These are phyloP conservation scores for Kazachstania viticola DNA, from an alignment of 805 yeast species.

Conservation along the genomic window DNA sequence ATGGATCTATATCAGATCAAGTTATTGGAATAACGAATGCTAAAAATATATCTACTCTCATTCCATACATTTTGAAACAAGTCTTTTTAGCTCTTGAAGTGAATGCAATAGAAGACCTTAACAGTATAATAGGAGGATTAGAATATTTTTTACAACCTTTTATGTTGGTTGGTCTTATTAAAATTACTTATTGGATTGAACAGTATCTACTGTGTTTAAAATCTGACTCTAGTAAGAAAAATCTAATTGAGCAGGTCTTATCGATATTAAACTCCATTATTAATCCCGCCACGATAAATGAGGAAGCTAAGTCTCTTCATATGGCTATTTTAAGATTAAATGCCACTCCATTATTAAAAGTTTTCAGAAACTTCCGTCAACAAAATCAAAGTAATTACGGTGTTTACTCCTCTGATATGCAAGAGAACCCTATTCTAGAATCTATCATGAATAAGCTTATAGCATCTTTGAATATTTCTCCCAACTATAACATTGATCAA, in stretches of 20 bases:
- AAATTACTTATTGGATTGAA: constrained; percentile 41
- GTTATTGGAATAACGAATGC: constrained; percentile 55
- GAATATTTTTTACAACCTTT: constrained; percentile 82
- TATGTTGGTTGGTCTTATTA: constrained; percentile 44
- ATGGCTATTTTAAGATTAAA: constrained; percentile 28
- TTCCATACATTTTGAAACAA: constrained; percentile 68
- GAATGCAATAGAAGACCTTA: constrained; percentile 42
- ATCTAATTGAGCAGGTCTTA: constrained; percentile 26
- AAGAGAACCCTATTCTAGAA: constrained; percentile 19
- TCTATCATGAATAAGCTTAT: constrained; percentile 15
- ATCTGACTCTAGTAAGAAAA: constrained; percentile 15
- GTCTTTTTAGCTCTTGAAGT: constrained; percentile 47
- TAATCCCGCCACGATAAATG: constrained; percentile 33
- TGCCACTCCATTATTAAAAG: constrained; percentile 16
- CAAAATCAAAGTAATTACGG: constrained; percentile 22
- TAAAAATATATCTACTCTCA: constrained; percentile 53
- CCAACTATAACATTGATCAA: constrained; percentile 21
- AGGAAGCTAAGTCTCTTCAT: constrained; percentile 36
- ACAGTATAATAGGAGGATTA: constrained; percentile 60
- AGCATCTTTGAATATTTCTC: constrained; percentile 14
- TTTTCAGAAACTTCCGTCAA: constrained; percentile 14
- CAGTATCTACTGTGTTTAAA: constrained; percentile 29
- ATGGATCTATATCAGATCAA: constrained; percentile 79
- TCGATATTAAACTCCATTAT: constrained; percentile 31
- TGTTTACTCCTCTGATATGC: constrained; percentile 22